Conservation (phyloP, 345 rosid species). For the Diplotaxis tenuifolia region DNA sequence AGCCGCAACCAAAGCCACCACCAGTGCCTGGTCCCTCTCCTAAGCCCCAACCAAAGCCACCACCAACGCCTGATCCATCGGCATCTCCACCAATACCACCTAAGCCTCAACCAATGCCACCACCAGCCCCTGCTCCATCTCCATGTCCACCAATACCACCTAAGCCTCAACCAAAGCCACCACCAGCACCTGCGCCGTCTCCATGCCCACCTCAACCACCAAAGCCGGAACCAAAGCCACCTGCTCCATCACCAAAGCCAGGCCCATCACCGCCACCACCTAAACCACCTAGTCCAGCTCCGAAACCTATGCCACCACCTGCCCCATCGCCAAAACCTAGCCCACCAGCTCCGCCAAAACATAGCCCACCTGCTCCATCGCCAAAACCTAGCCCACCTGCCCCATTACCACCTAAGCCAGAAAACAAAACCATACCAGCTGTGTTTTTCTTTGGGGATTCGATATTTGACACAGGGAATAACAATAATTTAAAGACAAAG, state of each 20-base stretch:
- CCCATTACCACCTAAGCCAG: constrained; percentile 21
- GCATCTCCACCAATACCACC: constrained; percentile 4
- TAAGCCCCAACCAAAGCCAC: background rate
- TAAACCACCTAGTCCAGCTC: constrained; percentile 15
- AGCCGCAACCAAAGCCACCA: background rate
- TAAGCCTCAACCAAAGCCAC: constrained; percentile 15
- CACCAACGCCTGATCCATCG: constrained; percentile 17
- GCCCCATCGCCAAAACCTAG: background rate
- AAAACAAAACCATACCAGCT: constrained; percentile 35
- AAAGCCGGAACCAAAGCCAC: constrained; percentile 14
- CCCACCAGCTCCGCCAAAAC: background rate
- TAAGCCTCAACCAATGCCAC: background rate
- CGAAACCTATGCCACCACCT: background rate
- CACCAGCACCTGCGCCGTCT: constrained; percentile 13
- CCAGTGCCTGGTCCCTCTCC: background rate
- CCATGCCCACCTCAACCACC: constrained; percentile 18
- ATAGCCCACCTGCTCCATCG: too few species aligned
- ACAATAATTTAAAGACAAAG: constrained; percentile 35
- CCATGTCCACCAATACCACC: constrained; percentile 20
- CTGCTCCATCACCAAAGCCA: background rate
- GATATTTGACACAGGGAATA: constrained; percentile 53
- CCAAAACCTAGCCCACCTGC: background rate
- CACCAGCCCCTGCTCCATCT: background rate
- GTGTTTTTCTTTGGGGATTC: constrained; percentile 52
- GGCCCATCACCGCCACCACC: constrained; percentile 4